Evolutionary conservation across 108 stramenopile species (phyloP), one percentile per base, ranked within the genome.

Genomic region (Chaetoceros muelleri): DNA sequence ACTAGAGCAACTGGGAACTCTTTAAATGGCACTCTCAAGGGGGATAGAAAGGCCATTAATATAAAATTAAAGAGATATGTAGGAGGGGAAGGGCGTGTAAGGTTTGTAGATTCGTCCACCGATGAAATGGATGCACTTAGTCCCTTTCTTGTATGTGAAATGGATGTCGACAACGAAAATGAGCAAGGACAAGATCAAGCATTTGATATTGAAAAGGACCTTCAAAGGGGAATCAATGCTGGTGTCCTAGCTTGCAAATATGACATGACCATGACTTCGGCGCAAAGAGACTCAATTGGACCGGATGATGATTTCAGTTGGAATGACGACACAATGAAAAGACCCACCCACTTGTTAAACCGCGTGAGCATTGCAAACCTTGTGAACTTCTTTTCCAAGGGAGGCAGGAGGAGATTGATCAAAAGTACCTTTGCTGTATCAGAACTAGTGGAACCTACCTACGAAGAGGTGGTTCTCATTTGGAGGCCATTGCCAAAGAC

Each of bases 371-470:
- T 92, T 51, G 65, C 74, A 53, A 81, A 87, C 47, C 65, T 81
- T 8, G 82, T 92, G 7, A 70, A 87, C 55, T 63, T 86, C 7
- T 83, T 83, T 55, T 62, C 75, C 19, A 55, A 56, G 31, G 64
- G 49, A 1, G 84, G 85, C 0, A 66, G 83, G 46, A 49, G 72
- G 49, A 60, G 62, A 2, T 48, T 87, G 1, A 24, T 91, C n/a
- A 55, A 47, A 3, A 68, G 73, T 20, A 57, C 77, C 49, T 72
- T 87, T 56, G 54, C 67, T 17, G 71, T 65, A 54, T 76, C 76
- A 1, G 72, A 80, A 47, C 71, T 92, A 5, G 74, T 81, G 28
- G 90, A 87, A 60, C 90, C 85, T 24, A 79, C 85, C 0, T 92
- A 75, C 57, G 78, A 85, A 69, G 85, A 87, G 55, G 68, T 84